Conservation (phyloP, 805 yeast species). For the Ogataea paradorogensis region DNA sequence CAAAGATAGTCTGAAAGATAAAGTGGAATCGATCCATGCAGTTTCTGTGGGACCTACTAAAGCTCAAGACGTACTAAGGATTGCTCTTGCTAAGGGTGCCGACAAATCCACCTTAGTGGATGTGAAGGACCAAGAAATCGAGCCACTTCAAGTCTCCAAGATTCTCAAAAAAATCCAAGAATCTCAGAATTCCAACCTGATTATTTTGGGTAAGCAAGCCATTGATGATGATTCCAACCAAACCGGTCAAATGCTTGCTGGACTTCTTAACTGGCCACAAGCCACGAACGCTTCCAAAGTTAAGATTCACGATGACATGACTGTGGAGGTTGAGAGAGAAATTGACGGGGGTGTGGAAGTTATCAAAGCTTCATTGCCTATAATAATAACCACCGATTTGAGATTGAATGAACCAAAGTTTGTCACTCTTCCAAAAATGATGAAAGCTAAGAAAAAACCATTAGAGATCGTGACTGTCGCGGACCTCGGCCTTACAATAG, state of each 20-base stretch:
- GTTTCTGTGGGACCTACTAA: constrained; percentile 87
- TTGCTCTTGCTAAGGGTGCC: constrained; percentile 93
- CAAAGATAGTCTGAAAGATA: constrained; percentile 58
- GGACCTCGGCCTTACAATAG: constrained; percentile 69
- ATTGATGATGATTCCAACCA: constrained; percentile 94
- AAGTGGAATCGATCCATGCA: constrained; percentile 82
- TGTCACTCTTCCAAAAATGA: constrained; percentile 92
- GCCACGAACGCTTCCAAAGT: constrained; percentile 94
- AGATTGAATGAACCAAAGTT: constrained; percentile 94
- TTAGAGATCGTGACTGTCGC: constrained; percentile 59
- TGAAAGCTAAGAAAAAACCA: constrained; percentile 98
- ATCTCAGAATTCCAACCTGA: constrained; percentile 67
- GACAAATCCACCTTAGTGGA: constrained; percentile 83
- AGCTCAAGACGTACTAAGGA: constrained; percentile 82
- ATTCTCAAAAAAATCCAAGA: constrained; percentile 71
- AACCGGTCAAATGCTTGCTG: constrained; percentile 96
- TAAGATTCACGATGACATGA: constrained; percentile 49
- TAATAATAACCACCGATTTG: constrained; percentile 88
- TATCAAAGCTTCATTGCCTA: constrained; percentile 71
- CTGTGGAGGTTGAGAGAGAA: constrained; percentile 83
- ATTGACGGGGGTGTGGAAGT: constrained; percentile 94
- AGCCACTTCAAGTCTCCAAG: constrained; percentile 89
- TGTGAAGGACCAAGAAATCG: constrained; percentile 64
- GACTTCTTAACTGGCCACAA: constrained; percentile 91
- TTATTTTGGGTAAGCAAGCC: constrained; percentile 93